Base-by-base conservation (phyloP, 139 green algal species). In the Gonium pectorale region DNA sequence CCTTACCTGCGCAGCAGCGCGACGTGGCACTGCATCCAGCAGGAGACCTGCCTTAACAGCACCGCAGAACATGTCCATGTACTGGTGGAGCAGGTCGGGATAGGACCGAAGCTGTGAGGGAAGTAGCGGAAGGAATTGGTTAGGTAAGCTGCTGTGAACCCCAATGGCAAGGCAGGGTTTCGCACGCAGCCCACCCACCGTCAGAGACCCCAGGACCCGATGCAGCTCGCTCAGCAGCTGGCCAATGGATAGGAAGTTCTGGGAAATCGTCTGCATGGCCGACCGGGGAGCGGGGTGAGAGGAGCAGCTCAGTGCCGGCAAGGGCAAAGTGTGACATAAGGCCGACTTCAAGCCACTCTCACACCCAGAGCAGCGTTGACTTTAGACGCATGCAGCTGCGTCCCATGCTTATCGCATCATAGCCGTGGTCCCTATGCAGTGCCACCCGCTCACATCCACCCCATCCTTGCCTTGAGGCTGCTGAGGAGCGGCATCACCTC, bases 201-300 rank as follows among this genome's bases (percentile, higher is more conserved):
- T 83, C 33, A 83, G 43, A 3, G 77, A 83, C 22, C 62, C 77
- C n/a, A 83, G 77, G 0, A 83, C 44, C 1, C 62, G 77, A 19
- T 83, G 77, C 43, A 83, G 31, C 41, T 83, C 77, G 5, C 31
- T 31, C 31, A 83, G 77, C n/a, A 83, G 77, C 43, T 83, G 41
- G 2, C 22, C 77, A 15, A 83, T 64, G 24, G 77, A 83, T 0
- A 6, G 8, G 62, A 83, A 64, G 44, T 83, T 73, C 22, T 83
- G 77, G 7, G 77, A 83, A 15, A 83, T 83, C 41, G 73, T 73
- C 77, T 83, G 59, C 38, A 22, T n/a, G n/a, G n/a, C n/a, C n/a
- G n/a, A n/a, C n/a, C n/a, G n/a, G n/a, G n/a, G n/a, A n/a, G n/a
- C n/a, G n/a, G n/a, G n/a, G n/a, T n/a, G n/a, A n/a, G n/a, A n/a